Evolutionary conservation across 176 grass and related monocot species (phyloP), one percentile per base, ranked within the genome.

Genomic region (Dactylis glomerata): DNA sequence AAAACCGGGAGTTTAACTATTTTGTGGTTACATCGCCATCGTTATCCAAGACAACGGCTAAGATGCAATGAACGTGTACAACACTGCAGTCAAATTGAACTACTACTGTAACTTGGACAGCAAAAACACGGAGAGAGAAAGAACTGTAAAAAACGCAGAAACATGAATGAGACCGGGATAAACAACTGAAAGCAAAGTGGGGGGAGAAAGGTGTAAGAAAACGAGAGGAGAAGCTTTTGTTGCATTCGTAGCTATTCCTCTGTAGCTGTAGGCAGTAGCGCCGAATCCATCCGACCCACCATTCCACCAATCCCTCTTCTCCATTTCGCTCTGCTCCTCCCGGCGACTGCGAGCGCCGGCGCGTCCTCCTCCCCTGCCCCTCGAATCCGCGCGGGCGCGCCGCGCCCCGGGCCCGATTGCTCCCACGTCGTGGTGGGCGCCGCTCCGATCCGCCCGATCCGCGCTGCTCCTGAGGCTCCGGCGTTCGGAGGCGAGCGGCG

Each of bases 391-490:
- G 28, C 45, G 73, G 79, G 84, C 61, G 73, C 73, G 22, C 50
- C 82, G 73, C 65, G 63, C 82, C 73, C 65, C 65, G 58, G 68
- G 74, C 78, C 85, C 84, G 85, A 91, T 87, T 85, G 80, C 68
- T 84, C 44, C 84, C 71, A 88, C 84, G 42, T 77, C 87, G 90
- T 83, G 86, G 84, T 89, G 87, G 82, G 87, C 90, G 87, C 84
- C 59, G 91, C 86, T 88, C 89, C 79, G 89, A 91, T 91, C 86
- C 84, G 85, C 82, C 80, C 86, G 85, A 94, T 94, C 83, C 89
- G 92, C 83, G 86, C 89, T 87, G 91, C 86, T 87, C 52, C 73
- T 91, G 54, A 83, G 86, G 75, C 56, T 87, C 66, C 66, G 85
- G 90, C 84, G 72, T 59, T 71, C 75, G 66, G 86, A 46, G 83